Base-by-base conservation (phyloP, 129 eudicot species). In the Kitagawia praeruptora region DNA sequence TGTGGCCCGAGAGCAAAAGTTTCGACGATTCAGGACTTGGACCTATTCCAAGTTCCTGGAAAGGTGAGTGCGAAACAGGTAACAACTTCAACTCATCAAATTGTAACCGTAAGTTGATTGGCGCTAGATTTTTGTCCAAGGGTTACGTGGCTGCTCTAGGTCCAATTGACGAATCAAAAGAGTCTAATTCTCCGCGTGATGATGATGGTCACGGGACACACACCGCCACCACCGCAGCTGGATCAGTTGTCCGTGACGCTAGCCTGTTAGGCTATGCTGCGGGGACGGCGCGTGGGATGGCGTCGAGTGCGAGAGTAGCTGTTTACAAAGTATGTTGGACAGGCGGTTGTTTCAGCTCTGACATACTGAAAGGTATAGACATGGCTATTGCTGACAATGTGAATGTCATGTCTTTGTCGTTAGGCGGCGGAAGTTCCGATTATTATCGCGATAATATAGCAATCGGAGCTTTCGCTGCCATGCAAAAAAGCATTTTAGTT, bases 401-500 rank as follows among this genome's bases (percentile, higher is more conserved):
- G 23, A 86, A 94, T 21, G 93, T 94, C 19, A 75, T 94, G 16
- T 94, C 98, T 3, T 21, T 94, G 25, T 91, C 97, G 0, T 88
- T 94, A 5, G 98, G 98, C 41, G 98, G 98, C 4, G 98, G 98
- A 13, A 89, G 79, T 83, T 87, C 97, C 3, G 97, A 94, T 47
- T 94, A 91, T 63, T 90, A 88, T 73, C 88, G 93, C 8, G 97
- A 94, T 74, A 92, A 96, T 77, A 93, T 94, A 12, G 91, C 98
- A 2, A 88, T 90, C 10, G 98, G 98, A 56, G 91, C 97, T 0
- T 94, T 91, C 42, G 92, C 97, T 2, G 98, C 98, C 7, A 88
- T 92, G 93, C 93, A 91, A 83, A 92, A 87, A 84, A 97, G 98
- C 5, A 94, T 94, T 72, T 41, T 94, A 46, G 91, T 94, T 8